Evolutionary conservation across 306 rosid genomes (phyloP), one percentile per base, ranked within the genome.

Genomic region (Cicer bijugum): DNA sequence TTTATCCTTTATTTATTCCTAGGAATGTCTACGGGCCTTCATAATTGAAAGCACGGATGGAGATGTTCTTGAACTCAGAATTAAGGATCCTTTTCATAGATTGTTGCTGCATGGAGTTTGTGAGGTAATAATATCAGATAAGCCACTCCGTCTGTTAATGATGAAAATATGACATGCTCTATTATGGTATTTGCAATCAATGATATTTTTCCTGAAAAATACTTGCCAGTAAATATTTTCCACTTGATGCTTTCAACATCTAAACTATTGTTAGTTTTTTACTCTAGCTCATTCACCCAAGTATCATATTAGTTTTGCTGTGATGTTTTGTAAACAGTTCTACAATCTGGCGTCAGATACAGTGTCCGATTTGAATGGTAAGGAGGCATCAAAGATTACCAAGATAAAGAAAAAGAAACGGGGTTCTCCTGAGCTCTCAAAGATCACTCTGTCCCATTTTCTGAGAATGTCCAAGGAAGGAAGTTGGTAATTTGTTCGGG

Each of bases 401-500:
- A 86, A 43, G 80, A 88, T 91, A 79, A 84, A 85, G 65, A 89
- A 69, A 85, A 91, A 88, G 82, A 88, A 87, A 16, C 85, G 46
- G 75, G 80, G 86, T 63, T 71, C 75, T 39, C 82, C 86, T 7
- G 81, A 83, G 80, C 76, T 89, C 70, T 84, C 92, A 47, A 91
- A 73, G 4, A 86, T 88, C 80, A 85, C 89, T 7, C 76, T 91
- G n/a, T 58, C 90, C 78, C 89, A 88, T 76, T 91, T 84, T 75
- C 86, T 94, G 78, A 94, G 88, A 77, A 85, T 89, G 97, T 80
- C 94, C 72, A 94, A 87, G 88, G 91, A 87, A 86, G 97, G 97
- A 68, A 72, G 71, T 65, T 94, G 97, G 97, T 94, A 80, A 83
- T 72, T 79, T 66, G 74, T 71, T 68, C 16, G 38, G 69, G 74